A percentile compares a stretch with the other conserved stretches of the same genome.
These are phyloP conservation scores for Theobroma cacao DNA, from an alignment of 345 rosid species.

Conservation along the genomic window DNA sequence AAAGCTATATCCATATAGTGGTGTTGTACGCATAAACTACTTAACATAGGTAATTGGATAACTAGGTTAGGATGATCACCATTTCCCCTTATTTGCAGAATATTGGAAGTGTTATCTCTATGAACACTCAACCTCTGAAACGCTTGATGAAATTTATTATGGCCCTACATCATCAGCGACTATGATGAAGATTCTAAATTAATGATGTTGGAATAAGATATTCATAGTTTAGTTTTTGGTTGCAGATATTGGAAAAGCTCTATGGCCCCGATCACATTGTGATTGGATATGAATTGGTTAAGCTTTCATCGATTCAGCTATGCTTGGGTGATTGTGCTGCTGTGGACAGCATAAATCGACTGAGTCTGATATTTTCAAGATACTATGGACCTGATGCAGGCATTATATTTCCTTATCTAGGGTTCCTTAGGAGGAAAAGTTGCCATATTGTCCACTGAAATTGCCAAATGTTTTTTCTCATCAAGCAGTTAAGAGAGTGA, in stretches of 20 bases:
- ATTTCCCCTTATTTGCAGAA: background rate
- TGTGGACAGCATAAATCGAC: conserved; percentile 38
- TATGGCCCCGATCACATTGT: conserved; percentile 61
- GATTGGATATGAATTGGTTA: conserved; percentile 75
- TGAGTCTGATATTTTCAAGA: conserved; percentile 38
- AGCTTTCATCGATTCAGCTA: conserved; percentile 66
- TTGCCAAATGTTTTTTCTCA: background rate
- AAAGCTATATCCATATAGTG: background rate
- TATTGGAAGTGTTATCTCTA: background rate
- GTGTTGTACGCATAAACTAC: background rate
- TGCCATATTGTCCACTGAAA: background rate
- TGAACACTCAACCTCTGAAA: background rate
- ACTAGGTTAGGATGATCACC: background rate
- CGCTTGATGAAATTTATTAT: background rate
- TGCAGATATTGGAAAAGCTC: conserved; percentile 66
- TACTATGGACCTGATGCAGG: conserved; percentile 59
- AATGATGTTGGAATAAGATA: background rate
- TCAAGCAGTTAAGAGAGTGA: background rate
- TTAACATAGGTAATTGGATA: background rate
- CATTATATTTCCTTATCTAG: conserved; percentile 44
- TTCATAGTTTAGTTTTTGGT: conserved; percentile 18
- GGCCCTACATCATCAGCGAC: background rate
- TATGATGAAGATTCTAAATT: background rate
- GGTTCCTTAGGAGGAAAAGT: conserved; percentile 31
- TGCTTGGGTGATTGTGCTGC: conserved; percentile 41